Evolutionary conservation across 768 basidiomycete species (phyloP).

Genomic region (Cystofilobasidium bisporidii): DNA sequence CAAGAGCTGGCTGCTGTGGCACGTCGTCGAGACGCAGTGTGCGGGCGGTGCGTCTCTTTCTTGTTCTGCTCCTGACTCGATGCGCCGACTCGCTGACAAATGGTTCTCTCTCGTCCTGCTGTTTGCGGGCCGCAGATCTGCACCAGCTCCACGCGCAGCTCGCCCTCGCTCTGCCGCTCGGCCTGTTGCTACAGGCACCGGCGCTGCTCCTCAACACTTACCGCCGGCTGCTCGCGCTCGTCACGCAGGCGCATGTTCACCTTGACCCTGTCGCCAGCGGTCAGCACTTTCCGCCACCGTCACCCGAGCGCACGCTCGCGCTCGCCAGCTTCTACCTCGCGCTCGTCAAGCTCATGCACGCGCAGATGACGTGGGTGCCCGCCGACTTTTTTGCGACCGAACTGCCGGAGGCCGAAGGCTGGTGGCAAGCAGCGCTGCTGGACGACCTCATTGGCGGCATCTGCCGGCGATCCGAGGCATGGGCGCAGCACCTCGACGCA

Average conservation of each 20-base stretch:
- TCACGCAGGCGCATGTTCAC: constrained; percentile 15
- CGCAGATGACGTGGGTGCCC: constrained; percentile 12
- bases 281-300: neutral
- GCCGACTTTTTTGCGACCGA: constrained; percentile 12
- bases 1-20: constrained; percentile 28
- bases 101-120: too few species aligned
- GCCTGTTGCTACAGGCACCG: constrained; percentile 8
- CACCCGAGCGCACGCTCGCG: constrained; percentile 1
- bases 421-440: neutral
- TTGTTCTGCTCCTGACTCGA: neutral
- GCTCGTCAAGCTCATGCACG: constrained; percentile 1
- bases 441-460: neutral
- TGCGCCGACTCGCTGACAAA: too few species aligned
- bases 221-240: constrained; percentile 17
- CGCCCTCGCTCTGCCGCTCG: constrained; percentile 16
- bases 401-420: constrained; percentile 19
- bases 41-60: constrained; percentile 14
- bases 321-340: constrained; percentile 7
- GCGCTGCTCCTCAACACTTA: constrained; percentile 17
- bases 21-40: constrained; percentile 13
- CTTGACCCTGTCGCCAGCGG: neutral
- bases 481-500: neutral
- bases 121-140: too few species aligned
- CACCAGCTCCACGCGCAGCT: constrained; percentile 14
- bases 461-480: neutral